Conservation (phyloP, 108 stramenopile species). For the Fragilaria radians region DNA sequence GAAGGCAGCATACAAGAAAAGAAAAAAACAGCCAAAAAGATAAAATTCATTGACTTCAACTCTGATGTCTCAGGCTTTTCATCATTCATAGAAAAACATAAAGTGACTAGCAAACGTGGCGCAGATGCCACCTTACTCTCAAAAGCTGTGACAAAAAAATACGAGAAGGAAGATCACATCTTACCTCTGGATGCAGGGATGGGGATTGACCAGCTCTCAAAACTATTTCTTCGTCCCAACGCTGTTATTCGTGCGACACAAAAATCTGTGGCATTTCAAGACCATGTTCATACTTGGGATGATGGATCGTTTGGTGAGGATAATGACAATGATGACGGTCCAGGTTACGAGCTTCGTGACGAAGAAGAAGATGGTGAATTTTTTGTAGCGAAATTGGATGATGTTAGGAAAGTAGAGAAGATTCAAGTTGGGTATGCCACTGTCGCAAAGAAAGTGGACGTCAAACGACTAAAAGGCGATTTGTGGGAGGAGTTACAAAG, state of each 20-base stretch:
- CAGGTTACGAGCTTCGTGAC: constrained; percentile 17
- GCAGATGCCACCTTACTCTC: constrained; percentile 47
- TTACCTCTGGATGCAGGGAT: constrained; percentile 72
- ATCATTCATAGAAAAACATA: constrained; percentile 30
- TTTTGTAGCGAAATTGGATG: constrained; percentile 44
- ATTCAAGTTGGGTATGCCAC: constrained; percentile 78
- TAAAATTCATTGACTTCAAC: constrained; percentile 24
- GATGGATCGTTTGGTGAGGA: constrained; percentile 44
- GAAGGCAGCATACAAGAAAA: too few species aligned
- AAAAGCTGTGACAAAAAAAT: constrained; percentile 39
- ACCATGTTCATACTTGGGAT: constrained; percentile 27
- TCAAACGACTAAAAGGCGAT: constrained; percentile 78
- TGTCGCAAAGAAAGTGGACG: constrained; percentile 87
- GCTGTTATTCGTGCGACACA: constrained; percentile 22
- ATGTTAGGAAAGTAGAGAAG: constrained; percentile 78
- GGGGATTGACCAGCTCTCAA: constrained; percentile 40
- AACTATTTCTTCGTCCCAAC: constrained; percentile 74
- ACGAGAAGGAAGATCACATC: constrained; percentile 51
- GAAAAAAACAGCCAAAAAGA: constrained; percentile 19
- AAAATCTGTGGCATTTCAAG: constrained; percentile 54
- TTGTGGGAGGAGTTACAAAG: constrained; percentile 78
- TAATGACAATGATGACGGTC: constrained; percentile 22
- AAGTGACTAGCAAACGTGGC: constrained; percentile 25
- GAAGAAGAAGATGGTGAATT: constrained; percentile 42
- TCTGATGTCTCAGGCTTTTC: constrained; percentile 10